phyloP scores from a whole-genome alignment of 2,329 filamentous ascomycete genomes.

The Cercospora zeae-maydis region DNA sequence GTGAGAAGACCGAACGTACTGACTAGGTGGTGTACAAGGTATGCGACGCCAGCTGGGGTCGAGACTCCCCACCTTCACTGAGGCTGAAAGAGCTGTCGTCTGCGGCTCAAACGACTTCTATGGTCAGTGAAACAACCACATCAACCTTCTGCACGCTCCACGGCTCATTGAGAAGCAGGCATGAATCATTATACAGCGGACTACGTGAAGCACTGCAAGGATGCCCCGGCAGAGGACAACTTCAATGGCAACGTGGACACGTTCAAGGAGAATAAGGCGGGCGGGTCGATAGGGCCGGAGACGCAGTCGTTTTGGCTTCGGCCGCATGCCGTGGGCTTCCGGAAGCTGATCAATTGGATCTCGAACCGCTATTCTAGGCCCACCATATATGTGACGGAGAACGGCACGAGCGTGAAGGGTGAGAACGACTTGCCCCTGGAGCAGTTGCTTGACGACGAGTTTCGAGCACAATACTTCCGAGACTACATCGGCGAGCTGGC shows the following conservation, averaged over 20 bases:
- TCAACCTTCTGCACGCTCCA: slow-evolving; percentile 1
- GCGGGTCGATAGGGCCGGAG: slow-evolving; percentile 72
- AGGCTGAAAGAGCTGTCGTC: slow-evolving; percentile 69
- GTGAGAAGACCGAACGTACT: neutral
- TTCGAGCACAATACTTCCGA: slow-evolving; percentile 74
- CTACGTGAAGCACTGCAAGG: slow-evolving; percentile 70
- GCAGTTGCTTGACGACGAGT: slow-evolving; percentile 74
- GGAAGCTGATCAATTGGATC: slow-evolving; percentile 71
- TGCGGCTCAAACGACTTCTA: slow-evolving; percentile 90
- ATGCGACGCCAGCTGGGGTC: slow-evolving; percentile 79
- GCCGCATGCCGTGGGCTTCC: slow-evolving; percentile 71
- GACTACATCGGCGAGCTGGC: slow-evolving; percentile 75
- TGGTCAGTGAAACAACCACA: slow-evolving; percentile 44
- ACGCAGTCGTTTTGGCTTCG: slow-evolving; percentile 80
- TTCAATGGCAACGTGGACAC: slow-evolving; percentile 72
- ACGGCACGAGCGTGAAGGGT: slow-evolving; percentile 77
- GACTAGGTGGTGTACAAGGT: slow-evolving; percentile 14
- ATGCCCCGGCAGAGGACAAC: slow-evolving; percentile 59
- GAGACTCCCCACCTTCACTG: slow-evolving; percentile 70
- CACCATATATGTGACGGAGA: slow-evolving; percentile 84
- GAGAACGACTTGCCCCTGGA: slow-evolving; percentile 72
- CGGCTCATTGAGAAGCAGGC: slow-evolving; percentile 4
- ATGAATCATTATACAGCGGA: slow-evolving; percentile 84
- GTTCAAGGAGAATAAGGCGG: slow-evolving; percentile 63
- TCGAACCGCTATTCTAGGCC: slow-evolving; percentile 72